Conservation (phyloP, 129 eudicot genomes). For the Scalesia atractyloides region DNA sequence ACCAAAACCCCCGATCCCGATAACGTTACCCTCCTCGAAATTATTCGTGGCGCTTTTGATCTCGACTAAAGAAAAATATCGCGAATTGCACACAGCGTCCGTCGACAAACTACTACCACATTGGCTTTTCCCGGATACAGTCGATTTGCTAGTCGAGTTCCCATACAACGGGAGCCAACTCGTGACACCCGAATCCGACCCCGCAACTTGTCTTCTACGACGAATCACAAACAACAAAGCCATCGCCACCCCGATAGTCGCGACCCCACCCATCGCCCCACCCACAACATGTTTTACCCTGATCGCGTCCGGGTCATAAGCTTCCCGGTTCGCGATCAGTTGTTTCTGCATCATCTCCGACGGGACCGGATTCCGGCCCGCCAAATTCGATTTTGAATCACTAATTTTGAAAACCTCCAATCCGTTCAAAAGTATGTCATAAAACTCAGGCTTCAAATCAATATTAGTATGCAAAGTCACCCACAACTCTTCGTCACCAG, state of each 20-base stretch:
- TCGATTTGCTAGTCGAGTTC: conserved; percentile 41
- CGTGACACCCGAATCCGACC: conserved; percentile 33
- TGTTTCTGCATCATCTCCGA: conserved; percentile 68
- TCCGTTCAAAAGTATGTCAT: conserved; percentile 66
- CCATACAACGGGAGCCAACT: conserved; percentile 81
- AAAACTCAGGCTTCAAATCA: conserved; percentile 36
- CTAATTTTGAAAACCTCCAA: conserved; percentile 73
- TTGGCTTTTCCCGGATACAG: conserved; percentile 52
- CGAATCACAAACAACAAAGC: conserved; percentile 32
- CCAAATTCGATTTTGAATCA: conserved; percentile 52
- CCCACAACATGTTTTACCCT: conserved; percentile 27
- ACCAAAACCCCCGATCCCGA: conserved; percentile 90
- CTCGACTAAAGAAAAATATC: conserved; percentile 68
- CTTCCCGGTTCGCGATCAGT: conserved; percentile 26
- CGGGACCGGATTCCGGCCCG: conserved; percentile 71
- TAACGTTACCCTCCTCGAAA: conserved; percentile 66
- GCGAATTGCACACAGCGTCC: conserved; percentile 66
- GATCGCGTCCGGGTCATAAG: conserved; percentile 23
- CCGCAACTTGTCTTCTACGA: conserved; percentile 23
- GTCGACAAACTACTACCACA: conserved; percentile 53
- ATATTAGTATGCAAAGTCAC: conserved; percentile 51
- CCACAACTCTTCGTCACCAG: conserved; percentile 49
- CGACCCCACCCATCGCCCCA: conserved; percentile 56
- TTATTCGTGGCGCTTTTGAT: conserved; percentile 66
- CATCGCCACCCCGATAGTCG: conserved; percentile 45